Conservation (phyloP, 768 basidiomycete species). For the Lactifluus echinatus region DNA sequence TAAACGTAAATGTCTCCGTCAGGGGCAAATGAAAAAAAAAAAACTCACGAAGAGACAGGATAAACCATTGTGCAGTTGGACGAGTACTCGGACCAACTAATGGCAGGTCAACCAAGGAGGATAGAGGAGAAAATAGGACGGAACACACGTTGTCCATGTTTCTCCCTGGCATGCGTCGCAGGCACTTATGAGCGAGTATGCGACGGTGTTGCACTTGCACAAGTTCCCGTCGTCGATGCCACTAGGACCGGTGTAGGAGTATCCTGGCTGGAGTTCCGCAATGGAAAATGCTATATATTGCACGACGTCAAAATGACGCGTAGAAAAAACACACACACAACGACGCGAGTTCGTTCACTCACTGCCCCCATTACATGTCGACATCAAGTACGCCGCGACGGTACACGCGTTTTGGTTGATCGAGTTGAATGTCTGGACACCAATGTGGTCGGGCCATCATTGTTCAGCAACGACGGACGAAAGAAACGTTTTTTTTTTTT, state of each 20-base stretch:
- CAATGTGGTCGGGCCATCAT: too few species aligned
- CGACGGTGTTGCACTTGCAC: conserved; percentile 11
- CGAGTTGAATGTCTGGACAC: conserved; percentile 1
- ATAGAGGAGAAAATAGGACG: too few species aligned
- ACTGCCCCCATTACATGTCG: conserved; percentile 9
- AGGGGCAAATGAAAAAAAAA: background rate
- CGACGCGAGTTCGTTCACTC: background rate
- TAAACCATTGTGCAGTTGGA: background rate
- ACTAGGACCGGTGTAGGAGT: background rate
- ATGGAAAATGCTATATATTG: conserved; percentile 12
- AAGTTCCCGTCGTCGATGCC: background rate
- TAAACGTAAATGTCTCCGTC: background rate
- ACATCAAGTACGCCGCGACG: background rate
- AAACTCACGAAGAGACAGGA: conserved; percentile 3
- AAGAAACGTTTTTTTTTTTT: too few species aligned
- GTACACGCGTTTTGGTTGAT: conserved; percentile 6
- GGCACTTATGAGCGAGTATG: conserved; percentile 12
- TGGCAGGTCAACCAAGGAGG: background rate
- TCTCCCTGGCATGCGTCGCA: conserved; percentile 6
- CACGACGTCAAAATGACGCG: too few species aligned
- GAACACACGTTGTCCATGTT: background rate
- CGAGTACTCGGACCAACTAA: background rate
- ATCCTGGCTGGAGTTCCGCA: background rate
- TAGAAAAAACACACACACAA: too few species aligned
- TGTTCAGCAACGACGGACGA: too few species aligned